Evolutionary conservation across 208 protist genomes (phyloP), one percentile per base, ranked within the genome.

Genomic region (Tetramitus jugosus): DNA sequence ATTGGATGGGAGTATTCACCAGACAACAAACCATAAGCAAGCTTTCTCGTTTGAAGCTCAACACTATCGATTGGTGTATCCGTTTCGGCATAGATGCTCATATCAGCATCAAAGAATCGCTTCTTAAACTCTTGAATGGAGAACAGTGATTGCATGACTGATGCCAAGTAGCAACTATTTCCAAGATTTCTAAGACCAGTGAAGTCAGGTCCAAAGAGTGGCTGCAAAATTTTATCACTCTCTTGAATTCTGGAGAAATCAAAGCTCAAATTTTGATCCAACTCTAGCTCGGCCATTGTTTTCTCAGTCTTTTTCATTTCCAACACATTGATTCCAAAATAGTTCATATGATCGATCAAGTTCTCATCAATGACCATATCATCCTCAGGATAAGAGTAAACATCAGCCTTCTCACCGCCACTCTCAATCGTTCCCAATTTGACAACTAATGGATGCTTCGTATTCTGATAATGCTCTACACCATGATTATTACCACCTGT

Each of bases 91-190:
- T 91, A 87, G 65, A 92, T 88, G 45, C 80, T 79, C 52, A 65
- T 60, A 79, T 80, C 78, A 23, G 37, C 40, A 43, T 49, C 33
- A 33, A 43, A 91, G 81, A 93, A 96, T 60, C 84, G 80, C n/a
- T 82, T 78, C 64, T 82, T 84, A 77, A 98, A 95, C 0, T 86
- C 78, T 3, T 81, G 39, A 26, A 97, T 43, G 2, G 87, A 80
- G 45, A 96, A 88, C 42, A 98, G 83, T 64, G 90, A 88, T 87
- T 99, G 96, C 82, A 98, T 52, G 0, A 95, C 89, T 20, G 92
- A 95, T n/a, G 90, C 85, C 74, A 98, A 89, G 85, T 98, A 98
- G 86, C 96, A 98, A 64, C 85, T 96, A 83, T 99, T 99, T 60
- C 97, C 97, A 56, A 98, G 88, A 87, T 99, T 99, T 49, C 84